Conservation (phyloP, 1,284 basidiomycete genomes). For the Pascua guehoae region DNA sequence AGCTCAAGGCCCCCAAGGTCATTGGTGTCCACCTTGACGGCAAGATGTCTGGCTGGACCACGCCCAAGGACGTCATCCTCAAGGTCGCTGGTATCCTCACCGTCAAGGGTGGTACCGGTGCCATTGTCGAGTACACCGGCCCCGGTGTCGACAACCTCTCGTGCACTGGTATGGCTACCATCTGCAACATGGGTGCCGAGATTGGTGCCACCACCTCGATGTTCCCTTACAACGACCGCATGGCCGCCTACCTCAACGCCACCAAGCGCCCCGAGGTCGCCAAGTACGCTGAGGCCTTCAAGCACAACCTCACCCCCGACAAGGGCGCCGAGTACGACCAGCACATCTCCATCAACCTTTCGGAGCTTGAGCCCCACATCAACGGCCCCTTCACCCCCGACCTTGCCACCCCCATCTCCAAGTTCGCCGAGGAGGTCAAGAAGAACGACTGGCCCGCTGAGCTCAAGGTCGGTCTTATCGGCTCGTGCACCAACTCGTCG, state of each 20-base stretch:
- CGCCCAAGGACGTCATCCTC: conserved; percentile 96
- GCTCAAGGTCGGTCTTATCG: conserved; percentile 95
- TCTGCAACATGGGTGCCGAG: conserved; percentile 99
- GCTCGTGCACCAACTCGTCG: conserved; percentile 99
- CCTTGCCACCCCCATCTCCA: conserved; percentile 91
- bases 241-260: conserved; percentile 88
- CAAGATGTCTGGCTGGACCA: conserved; percentile 93
- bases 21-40: conserved; percentile 97
- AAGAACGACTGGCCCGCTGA: conserved; percentile 96
- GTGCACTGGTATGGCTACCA: conserved; percentile 97
- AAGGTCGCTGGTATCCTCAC: conserved; percentile 97
- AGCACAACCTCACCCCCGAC: conserved; percentile 89
- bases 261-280: conserved; percentile 89
- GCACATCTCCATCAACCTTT: conserved; percentile 89
- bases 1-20: conserved; percentile 98
- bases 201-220: conserved; percentile 98
- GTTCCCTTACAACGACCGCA: conserved; percentile 97
- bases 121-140: conserved; percentile 92
- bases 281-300: conserved; percentile 82
- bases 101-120: conserved; percentile 96
- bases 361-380: conserved; percentile 96
- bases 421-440: conserved; percentile 88
- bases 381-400: conserved; percentile 98
- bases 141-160: conserved; percentile 93
- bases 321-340: conserved; percentile 90